These are phyloP conservation scores for Sphagnum tenellum DNA, from an alignment of 225 moss, liverwort and hornwort species.

Conservation along the genomic window DNA sequence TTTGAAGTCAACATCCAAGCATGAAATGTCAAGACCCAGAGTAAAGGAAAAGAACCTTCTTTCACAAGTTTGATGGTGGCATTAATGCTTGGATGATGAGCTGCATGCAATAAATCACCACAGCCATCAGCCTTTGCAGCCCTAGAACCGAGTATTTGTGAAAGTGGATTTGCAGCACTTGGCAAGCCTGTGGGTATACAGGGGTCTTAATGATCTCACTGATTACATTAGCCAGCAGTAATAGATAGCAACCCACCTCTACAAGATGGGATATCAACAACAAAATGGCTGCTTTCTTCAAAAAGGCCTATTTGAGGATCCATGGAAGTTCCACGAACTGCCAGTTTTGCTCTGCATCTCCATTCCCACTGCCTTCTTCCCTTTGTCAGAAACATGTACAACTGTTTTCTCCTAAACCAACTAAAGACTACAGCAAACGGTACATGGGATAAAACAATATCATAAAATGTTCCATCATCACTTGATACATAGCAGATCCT, in stretches of 20 bases:
- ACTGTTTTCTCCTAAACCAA: neutral
- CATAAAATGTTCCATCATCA: no score
- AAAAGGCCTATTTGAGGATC: conserved; percentile 83
- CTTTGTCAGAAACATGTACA: neutral
- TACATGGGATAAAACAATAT: neutral
- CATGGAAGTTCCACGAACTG: conserved; percentile 76
- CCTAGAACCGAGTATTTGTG: neutral
- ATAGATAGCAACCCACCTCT: conserved; percentile 33
- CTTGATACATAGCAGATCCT: no score
- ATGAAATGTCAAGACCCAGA: no score
- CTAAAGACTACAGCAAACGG: conserved; percentile 4
- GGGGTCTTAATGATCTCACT: neutral
- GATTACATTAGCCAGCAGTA: neutral
- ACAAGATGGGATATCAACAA: conserved; percentile 80
- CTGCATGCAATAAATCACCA: conserved; percentile 26
- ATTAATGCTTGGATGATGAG: conserved; percentile 94
- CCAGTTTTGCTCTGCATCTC: conserved; percentile 98
- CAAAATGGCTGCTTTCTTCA: conserved; percentile 78
- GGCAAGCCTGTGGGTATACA: neutral
- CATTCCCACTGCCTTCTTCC: conserved; percentile 56
- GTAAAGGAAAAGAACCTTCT: conserved; percentile 37
- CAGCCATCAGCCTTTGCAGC: neutral
- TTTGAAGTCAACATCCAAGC: no score
- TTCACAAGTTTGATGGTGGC: conserved; percentile 75
- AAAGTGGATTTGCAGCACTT: neutral